phyloP scores from a whole-genome alignment of 2,329 filamentous ascomycete genomes.

The Nannizziopsis barbatae region DNA sequence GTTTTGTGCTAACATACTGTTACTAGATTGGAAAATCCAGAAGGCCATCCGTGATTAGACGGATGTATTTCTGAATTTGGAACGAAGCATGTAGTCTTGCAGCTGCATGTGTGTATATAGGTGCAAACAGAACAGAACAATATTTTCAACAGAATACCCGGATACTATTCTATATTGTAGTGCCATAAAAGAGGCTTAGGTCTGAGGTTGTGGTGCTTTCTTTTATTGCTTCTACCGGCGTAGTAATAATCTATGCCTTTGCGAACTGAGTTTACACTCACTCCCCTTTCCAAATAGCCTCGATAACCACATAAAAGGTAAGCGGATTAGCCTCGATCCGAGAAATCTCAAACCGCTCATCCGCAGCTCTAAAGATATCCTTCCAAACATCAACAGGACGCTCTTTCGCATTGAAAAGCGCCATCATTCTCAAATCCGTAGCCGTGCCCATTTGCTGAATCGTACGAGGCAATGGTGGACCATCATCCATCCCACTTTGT shows the following conservation, averaged over 20 bases:
- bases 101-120: too few species aligned
- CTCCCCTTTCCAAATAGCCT: constrained; percentile 8
- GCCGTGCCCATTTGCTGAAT: constrained; percentile 22
- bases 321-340: constrained; percentile 11
- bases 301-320: constrained; percentile 13
- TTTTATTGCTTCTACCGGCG: background rate
- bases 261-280: background rate
- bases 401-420: constrained; percentile 41
- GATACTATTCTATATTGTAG: background rate
- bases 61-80: background rate
- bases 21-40: constrained; percentile 1
- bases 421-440: constrained; percentile 43
- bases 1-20: too few species aligned
- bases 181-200: background rate
- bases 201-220: background rate
- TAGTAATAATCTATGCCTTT: background rate
- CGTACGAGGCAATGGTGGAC: constrained; percentile 18
- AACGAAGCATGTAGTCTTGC: background rate
- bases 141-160: background rate
- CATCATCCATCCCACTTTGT: constrained; percentile 14
- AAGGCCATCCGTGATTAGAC: too few species aligned
- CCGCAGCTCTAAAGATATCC: constrained; percentile 36
- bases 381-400: constrained; percentile 39
- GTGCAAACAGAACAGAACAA: background rate
- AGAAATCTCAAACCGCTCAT: constrained; percentile 31